Evolutionary conservation across 2,329 filamentous ascomycete genomes (phyloP), one percentile per base, ranked within the genome.

Genomic region (Chaetomium sp.): DNA sequence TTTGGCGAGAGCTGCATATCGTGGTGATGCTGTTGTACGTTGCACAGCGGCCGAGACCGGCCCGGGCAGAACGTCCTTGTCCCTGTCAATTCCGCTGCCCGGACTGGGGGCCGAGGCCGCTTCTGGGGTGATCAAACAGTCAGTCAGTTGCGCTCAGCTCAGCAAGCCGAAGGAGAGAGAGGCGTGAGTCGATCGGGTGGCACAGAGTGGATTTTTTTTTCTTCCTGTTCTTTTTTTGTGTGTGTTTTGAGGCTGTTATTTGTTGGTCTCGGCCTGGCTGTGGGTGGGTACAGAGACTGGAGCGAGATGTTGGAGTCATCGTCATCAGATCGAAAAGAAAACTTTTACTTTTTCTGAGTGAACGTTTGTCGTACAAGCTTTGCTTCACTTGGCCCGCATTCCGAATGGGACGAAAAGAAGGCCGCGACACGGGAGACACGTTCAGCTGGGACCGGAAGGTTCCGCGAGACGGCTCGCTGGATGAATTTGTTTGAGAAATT

Each of bases 131-230:
- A 54, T 51, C 55, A 57, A 53, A 53, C 55, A 27, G 19, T 27
- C 19, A 27, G 19, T 27, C 19, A 27, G 19, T 27, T 27, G 19
- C 19, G 19, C 19, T 27, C 19, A 27, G 19, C 19, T 27, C 19
- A 27, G 19, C 19, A 27, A 27, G 3, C 19, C 19, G 19, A 3
- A 27, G 19, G 19, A 27, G 3, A 27, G 44, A 50, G 52, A 44
- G 44, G 51, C 49, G 52, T 45, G 52, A 45, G 44, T 49, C 52
- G 32, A 12, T 14, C 36, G 42, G 40, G 19, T n/a, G 12, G 7
- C 10, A 12, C 33, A 42, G 33, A 49, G 49, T 56, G 54, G 44
- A 49, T 49, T 38, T 53, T 56, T 45, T 45, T 38, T 19, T 37
- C 19, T 6, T 6, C 6, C 8, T 37, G 35, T 44, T 8, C n/a